Evolutionary conservation across 1,284 basidiomycete genomes (phyloP), one percentile per base, ranked within the genome.

Genomic region (Tetrapyrgos nigripes): DNA sequence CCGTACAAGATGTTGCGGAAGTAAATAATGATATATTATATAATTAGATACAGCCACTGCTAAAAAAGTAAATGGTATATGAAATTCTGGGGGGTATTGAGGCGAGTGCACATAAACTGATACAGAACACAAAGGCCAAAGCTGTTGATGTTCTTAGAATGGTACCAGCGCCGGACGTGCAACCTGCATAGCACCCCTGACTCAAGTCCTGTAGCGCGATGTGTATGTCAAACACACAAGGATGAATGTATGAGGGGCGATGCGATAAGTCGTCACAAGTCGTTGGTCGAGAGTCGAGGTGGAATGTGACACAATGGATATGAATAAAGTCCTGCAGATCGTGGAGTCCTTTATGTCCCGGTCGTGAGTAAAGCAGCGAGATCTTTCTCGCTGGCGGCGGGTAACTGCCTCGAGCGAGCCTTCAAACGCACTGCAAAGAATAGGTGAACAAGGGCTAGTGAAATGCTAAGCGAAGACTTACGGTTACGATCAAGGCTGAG

Each of bases 401-500:
- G 82, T 37, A 96, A 79, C 60, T 92, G 87, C 63, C 92, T 81
- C 19, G 91, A 88, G 23, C 92, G 86, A n/a, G 92, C 90, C 71
- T 94, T 94, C 57, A 94, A 76, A 37, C 92, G 89, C 62, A 94
- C 88, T 91, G 60, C 59, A 55, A 3, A 29, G 5, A 52, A 51
- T 43, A 48, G 53, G 64, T 54, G 57, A 55, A 57, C 26, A 64
- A 66, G 27, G 70, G 62, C 58, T 55, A 68, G 6, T n/a, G 23
- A 44, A 28, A 19, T 55, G 19, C 49, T 52, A 50, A 52, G n/a
- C 58, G 62, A 45, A 54, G 10, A 85, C 91, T 78, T 66, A 93
- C 91, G 73, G 83, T 97, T 97, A 31, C 96, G 87, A 76, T 99
- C 97, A 62, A 97, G 85, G 66, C 91, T 97, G 47, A 98, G 81